Conservation (phyloP, 1,284 basidiomycete species). For the Microbotryum intermedium region DNA sequence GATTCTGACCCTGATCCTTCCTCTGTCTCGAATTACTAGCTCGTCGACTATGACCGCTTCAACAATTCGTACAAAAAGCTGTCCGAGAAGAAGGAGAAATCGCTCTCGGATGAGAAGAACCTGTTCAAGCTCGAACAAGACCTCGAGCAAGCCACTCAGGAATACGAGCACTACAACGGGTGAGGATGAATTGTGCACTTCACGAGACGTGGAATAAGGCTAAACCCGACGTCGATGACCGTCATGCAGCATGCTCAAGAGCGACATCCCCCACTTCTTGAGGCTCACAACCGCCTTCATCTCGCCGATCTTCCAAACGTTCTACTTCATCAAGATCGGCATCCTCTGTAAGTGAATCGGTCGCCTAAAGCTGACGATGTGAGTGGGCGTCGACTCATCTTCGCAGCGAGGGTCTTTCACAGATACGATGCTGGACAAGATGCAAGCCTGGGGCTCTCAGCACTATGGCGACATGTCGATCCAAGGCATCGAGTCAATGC, state of each 20-base stretch:
- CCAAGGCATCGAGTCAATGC: conserved; percentile 22
- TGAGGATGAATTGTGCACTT: conserved; percentile 5
- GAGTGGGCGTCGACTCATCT: too few species aligned
- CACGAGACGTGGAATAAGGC: too few species aligned
- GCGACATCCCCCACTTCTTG: conserved; percentile 87
- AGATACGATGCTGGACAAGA: conserved; percentile 30
- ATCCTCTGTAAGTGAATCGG: conserved; percentile 18
- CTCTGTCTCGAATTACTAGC: conserved; percentile 41
- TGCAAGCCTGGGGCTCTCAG: conserved; percentile 18
- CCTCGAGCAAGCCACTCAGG: conserved; percentile 84
- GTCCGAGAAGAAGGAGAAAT: conserved; percentile 94
- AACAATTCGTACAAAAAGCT: conserved; percentile 94
- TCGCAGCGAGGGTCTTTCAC: too few species aligned
- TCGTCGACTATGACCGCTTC: conserved; percentile 89
- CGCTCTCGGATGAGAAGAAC: conserved; percentile 85
- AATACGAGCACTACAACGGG: conserved; percentile 93
- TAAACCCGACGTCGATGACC: not conserved
- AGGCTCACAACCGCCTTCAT: conserved; percentile 79
- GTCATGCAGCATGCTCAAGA: conserved; percentile 58
- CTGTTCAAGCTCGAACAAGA: conserved; percentile 83
- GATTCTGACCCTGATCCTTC: not conserved
- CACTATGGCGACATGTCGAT: conserved; percentile 20
- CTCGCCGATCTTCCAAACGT: conserved; percentile 91
- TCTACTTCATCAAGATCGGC: conserved; percentile 55
- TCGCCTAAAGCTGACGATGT: not conserved